phyloP scores from a whole-genome alignment of 2,329 filamentous ascomycete species.

The Cladophialophora immunda region DNA sequence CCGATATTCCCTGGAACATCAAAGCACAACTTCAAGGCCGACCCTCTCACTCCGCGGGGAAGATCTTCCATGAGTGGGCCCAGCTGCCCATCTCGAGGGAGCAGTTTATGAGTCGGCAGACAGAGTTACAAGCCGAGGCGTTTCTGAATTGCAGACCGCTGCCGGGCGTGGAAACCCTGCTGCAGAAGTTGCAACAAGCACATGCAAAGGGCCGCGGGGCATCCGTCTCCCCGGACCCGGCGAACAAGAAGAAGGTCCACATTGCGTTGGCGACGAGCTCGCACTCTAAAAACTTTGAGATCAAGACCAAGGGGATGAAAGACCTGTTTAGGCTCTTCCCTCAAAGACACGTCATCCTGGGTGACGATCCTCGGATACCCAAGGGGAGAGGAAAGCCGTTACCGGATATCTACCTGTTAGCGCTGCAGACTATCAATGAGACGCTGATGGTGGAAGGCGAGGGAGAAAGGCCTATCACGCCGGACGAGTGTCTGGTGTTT shows the following conservation, averaged over 20 bases:
- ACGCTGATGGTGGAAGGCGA: constrained; percentile 63
- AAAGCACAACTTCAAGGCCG: constrained; percentile 86
- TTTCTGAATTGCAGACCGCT: constrained; percentile 81
- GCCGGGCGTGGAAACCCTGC: constrained; percentile 76
- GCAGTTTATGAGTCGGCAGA: constrained; percentile 70
- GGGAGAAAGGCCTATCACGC: constrained; percentile 70
- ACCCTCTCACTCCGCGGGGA: constrained; percentile 65
- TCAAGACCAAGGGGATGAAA: constrained; percentile 73
- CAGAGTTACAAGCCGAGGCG: constrained; percentile 71
- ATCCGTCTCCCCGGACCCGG: constrained; percentile 43
- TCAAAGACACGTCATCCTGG: constrained; percentile 75
- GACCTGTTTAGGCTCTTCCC: constrained; percentile 69
- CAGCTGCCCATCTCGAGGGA: constrained; percentile 78
- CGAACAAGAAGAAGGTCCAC: constrained; percentile 63
- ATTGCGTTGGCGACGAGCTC: constrained; percentile 88
- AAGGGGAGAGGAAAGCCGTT: constrained; percentile 89
- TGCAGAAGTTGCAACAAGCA: constrained; percentile 61
- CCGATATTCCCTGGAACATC: constrained; percentile 86
- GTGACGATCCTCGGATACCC: constrained; percentile 82
- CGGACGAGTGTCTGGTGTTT: constrained; percentile 93
- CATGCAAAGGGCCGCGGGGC: constrained; percentile 45
- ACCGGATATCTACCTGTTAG: constrained; percentile 92
- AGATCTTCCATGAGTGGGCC: constrained; percentile 82
- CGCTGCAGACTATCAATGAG: constrained; percentile 83
- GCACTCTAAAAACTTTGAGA: constrained; percentile 72